Evolutionary conservation across 805 yeast species (phyloP).

Genomic region (Saturnispora sanitii): DNA sequence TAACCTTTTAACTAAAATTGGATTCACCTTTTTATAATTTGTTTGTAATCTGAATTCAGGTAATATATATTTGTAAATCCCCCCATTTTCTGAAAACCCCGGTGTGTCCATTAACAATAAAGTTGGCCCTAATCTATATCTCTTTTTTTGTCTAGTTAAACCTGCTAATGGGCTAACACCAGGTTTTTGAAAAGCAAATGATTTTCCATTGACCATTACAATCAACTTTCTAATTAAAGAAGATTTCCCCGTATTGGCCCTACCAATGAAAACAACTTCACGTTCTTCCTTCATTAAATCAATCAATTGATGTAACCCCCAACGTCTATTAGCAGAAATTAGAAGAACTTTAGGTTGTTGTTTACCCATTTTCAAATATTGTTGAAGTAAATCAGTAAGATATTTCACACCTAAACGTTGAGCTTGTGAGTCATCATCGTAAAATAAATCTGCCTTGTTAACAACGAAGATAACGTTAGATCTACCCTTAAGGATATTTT

Average conservation of each 20-base stretch:
- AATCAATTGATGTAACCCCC: conserved; percentile 39
- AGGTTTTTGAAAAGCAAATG: conserved; percentile 24
- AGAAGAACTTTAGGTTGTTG: conserved; percentile 35
- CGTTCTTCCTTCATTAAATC: conserved; percentile 27
- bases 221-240: conserved; percentile 42
- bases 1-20: conserved; percentile 2
- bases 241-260: conserved; percentile 63
- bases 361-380: conserved; percentile 22
- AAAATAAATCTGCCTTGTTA: conserved; percentile 32
- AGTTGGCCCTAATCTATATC: conserved; percentile 19
- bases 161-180: conserved; percentile 54
- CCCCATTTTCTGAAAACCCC: conserved; percentile 26
- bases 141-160: conserved; percentile 48
- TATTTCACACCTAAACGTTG: conserved; percentile 23
- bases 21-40: conserved; percentile 4
- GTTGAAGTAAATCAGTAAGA: conserved; percentile 24
- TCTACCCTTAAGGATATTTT: conserved; percentile 27
- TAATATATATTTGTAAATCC: conserved; percentile 22
- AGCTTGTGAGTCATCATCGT: conserved; percentile 16
- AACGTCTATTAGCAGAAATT: conserved; percentile 41
- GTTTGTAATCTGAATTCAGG: conserved; percentile 2
- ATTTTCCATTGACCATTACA: conserved; percentile 4
- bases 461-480: conserved; percentile 32
- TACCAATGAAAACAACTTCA: conserved; percentile 48
- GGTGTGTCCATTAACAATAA: conserved; percentile 36